phyloP scores from a whole-genome alignment of 2,329 filamentous ascomycete genomes.

The Cladosporium sp. region DNA sequence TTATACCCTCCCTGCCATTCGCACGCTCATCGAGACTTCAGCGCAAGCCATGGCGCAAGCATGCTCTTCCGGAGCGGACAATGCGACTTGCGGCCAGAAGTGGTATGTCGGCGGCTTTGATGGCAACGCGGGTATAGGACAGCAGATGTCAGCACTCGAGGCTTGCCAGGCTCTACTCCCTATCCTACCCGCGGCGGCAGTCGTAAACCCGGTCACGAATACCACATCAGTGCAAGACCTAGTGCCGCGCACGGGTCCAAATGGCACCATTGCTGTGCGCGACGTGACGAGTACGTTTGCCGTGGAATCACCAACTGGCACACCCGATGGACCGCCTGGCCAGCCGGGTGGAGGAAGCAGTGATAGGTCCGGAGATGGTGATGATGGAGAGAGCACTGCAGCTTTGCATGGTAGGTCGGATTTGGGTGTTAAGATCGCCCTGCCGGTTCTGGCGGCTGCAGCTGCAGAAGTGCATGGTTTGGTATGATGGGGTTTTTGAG shows the following conservation, averaged over 20 bases:
- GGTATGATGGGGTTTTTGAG: not conserved
- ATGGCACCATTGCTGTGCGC: constrained; percentile 18
- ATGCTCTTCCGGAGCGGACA: constrained; percentile 39
- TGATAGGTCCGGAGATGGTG: not conserved
- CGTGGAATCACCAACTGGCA: constrained; percentile 16
- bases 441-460: not conserved
- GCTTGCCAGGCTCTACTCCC: constrained; percentile 40
- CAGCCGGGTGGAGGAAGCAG: not conserved
- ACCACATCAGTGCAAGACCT: not conserved
- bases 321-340: constrained; percentile 7
- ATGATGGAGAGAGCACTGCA: not conserved
- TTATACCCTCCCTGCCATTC: constrained; percentile 35
- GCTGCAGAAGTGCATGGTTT: not conserved
- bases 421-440: not conserved
- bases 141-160: constrained; percentile 43
- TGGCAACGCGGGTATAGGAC: constrained; percentile 38
- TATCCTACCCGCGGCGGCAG: constrained; percentile 14
- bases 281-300: constrained; percentile 22
- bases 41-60: constrained; percentile 40
- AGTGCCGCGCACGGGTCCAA: constrained; percentile 14
- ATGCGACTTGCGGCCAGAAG: constrained; percentile 40
- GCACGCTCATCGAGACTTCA: constrained; percentile 36
- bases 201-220: constrained; percentile 1
- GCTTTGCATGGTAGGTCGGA: not conserved
- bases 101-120: constrained; percentile 43